Percentiles rank a stretch among this genome's conserved stretches.
Evolutionary conservation across 441 rosid genomes (phyloP).

Genomic region (Adansonia gregorii): DNA sequence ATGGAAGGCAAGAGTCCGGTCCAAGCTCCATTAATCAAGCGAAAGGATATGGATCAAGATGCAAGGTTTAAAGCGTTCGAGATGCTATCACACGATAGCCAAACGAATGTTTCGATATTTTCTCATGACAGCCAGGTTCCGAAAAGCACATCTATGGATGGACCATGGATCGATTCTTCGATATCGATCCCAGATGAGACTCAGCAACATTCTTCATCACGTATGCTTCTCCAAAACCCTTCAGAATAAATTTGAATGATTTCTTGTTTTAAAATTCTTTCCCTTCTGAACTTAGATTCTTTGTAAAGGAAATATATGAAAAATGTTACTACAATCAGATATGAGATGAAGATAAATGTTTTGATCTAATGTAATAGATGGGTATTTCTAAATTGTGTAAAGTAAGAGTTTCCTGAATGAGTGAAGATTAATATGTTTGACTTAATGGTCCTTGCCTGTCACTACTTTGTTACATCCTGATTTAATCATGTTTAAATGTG

Average conservation of each 20-base stretch:
- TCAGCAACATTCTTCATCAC: slow-evolving; percentile 4
- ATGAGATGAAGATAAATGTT: not conserved
- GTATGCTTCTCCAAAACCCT: not conserved
- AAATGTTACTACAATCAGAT: not conserved
- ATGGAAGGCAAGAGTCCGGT: slow-evolving; percentile 37
- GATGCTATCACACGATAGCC: slow-evolving; percentile 42
- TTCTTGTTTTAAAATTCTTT: not conserved
- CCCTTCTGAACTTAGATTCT: not conserved
- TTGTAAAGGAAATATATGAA: not conserved
- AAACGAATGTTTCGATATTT: slow-evolving; percentile 26
- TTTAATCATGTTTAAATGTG: too few relatives aligned
- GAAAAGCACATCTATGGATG: slow-evolving; percentile 33
- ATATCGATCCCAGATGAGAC: slow-evolving; percentile 28
- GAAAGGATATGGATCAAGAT: slow-evolving; percentile 28
- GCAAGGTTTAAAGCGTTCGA: slow-evolving; percentile 56
- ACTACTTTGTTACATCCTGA: not conserved
- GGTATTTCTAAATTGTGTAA: not conserved
- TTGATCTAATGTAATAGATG: not conserved
- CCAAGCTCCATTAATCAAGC: slow-evolving; percentile 28
- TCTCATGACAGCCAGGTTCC: slow-evolving; percentile 31
- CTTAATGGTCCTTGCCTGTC: not conserved
- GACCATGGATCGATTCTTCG: slow-evolving; percentile 42
- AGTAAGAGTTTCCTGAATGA: not conserved
- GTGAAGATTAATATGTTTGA: not conserved
- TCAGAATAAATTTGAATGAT: not conserved